A percentile compares a stretch with the other conserved stretches of the same genome.
These are phyloP conservation scores for Remersonia thermophila DNA, from an alignment of 2,329 filamentous ascomycete genomes.

Conservation along the genomic window DNA sequence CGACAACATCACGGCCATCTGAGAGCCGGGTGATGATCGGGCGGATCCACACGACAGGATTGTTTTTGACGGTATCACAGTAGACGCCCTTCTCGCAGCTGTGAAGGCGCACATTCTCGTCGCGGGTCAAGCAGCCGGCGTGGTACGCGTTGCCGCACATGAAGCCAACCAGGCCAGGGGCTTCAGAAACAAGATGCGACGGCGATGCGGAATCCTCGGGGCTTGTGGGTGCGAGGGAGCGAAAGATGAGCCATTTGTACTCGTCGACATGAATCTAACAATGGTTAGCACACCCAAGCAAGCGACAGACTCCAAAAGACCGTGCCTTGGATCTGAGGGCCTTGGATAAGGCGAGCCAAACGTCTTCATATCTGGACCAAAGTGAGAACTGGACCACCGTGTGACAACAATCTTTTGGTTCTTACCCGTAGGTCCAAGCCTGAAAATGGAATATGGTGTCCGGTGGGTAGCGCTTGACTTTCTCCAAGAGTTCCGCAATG, in stretches of 20 bases:
- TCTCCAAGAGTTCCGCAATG: slow-evolving; percentile 56
- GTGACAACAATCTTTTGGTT: background rate
- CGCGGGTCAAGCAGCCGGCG: slow-evolving; percentile 58
- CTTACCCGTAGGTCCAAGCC: slow-evolving; percentile 71
- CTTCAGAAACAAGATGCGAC: slow-evolving; percentile 42
- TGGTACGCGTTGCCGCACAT: slow-evolving; percentile 59
- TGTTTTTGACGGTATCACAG: slow-evolving; percentile 36
- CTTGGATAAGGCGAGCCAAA: slow-evolving; percentile 71
- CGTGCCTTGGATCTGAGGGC: slow-evolving; percentile 51
- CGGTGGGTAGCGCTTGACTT: slow-evolving; percentile 54
- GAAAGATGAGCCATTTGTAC: slow-evolving; percentile 67
- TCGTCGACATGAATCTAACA: slow-evolving; percentile 64
- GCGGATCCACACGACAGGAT: slow-evolving; percentile 58
- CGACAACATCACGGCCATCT: slow-evolving; percentile 51
- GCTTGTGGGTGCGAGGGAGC: slow-evolving; percentile 40
- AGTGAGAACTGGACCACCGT: background rate
- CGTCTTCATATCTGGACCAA: slow-evolving; percentile 59
- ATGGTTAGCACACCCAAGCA: no score
- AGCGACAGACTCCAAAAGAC: no score
- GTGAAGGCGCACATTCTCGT: slow-evolving; percentile 56
- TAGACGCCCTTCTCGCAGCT: slow-evolving; percentile 68
- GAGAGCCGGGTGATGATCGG: slow-evolving; percentile 59
- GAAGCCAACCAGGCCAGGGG: slow-evolving; percentile 59
- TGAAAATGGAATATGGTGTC: slow-evolving; percentile 75
- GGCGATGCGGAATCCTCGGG: slow-evolving; percentile 28